Conservation (phyloP, 306 rosid genomes). For the Notholithocarpus densiflorus region DNA sequence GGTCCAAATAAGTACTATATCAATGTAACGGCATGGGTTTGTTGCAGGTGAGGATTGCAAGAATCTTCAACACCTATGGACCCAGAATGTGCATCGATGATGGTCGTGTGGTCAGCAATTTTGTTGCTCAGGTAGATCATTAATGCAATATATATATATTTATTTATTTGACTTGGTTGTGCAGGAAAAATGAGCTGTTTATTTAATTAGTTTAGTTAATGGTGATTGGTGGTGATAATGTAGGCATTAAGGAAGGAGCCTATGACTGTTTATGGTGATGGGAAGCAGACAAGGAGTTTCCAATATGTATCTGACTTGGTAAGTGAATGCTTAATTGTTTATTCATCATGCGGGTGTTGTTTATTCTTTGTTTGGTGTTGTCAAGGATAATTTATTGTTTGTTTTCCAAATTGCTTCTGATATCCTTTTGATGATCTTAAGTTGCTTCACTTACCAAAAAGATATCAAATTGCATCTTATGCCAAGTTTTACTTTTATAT, state of each 20-base stretch:
- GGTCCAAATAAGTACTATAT: too few relatives aligned
- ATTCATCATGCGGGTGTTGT: not conserved
- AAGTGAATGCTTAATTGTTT: constrained; percentile 20
- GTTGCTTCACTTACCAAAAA: not conserved
- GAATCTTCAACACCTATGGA: constrained; percentile 97
- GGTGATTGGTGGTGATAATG: constrained; percentile 27
- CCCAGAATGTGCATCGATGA: constrained; percentile 99
- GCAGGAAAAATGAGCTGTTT: not conserved
- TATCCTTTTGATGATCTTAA: not conserved
- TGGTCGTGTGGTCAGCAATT: constrained; percentile 98
- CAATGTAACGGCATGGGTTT: not conserved
- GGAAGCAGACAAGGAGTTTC: constrained; percentile 99
- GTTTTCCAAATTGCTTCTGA: not conserved
- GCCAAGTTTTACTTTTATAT: not conserved
- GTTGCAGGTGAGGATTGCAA: constrained; percentile 91
- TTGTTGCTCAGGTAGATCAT: constrained; percentile 80
- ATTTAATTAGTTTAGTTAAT: constrained; percentile 6
- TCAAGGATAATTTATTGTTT: not conserved
- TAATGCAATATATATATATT: not conserved
- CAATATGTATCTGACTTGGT: constrained; percentile 98
- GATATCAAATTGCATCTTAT: not conserved
- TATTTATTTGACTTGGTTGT: not conserved
- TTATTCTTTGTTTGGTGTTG: constrained; percentile 13
- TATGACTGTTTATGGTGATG: constrained; percentile 95
- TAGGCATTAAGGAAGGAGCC: constrained; percentile 98